A percentile compares a stretch with the other conserved stretches of the same genome.
Evolutionary conservation across 257 asterid species (phyloP).

Genomic region (Cinchona pubescens): DNA sequence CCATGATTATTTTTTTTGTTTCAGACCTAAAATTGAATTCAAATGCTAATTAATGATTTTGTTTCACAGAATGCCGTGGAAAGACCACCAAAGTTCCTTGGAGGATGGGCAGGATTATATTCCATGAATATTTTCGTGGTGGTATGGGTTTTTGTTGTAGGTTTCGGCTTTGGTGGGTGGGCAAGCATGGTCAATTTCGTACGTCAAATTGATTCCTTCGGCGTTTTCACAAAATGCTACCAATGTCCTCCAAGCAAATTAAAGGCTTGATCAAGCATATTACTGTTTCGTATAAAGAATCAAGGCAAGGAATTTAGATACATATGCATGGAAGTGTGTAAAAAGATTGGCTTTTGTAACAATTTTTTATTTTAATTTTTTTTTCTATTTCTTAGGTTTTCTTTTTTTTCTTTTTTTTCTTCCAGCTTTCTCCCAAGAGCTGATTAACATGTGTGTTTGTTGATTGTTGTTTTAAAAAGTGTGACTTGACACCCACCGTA

Average conservation of each 20-base stretch:
- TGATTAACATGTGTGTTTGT: background rate
- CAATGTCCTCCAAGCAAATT: slow-evolving; percentile 51
- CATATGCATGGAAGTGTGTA: slow-evolving; percentile 7
- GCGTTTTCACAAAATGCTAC: slow-evolving; percentile 74
- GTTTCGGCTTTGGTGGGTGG: slow-evolving; percentile 84
- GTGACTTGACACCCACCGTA: background rate
- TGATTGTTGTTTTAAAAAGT: background rate
- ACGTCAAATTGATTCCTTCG: slow-evolving; percentile 68
- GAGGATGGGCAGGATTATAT: slow-evolving; percentile 70
- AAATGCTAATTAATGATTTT: background rate
- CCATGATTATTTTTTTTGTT: background rate
- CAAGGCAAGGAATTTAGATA: background rate
- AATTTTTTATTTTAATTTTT: background rate
- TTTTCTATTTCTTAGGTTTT: background rate
- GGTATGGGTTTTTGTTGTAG: slow-evolving; percentile 71
- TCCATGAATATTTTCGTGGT: slow-evolving; percentile 66
- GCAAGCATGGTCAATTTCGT: slow-evolving; percentile 65
- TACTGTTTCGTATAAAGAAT: background rate
- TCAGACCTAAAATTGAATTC: background rate
- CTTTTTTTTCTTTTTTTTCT: background rate
- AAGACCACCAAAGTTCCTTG: slow-evolving; percentile 61
- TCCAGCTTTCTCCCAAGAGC: too few species aligned
- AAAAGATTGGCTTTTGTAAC: background rate
- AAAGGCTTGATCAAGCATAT: background rate
- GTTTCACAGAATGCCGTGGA: slow-evolving; percentile 73